Base-by-base conservation (phyloP, 2,329 filamentous ascomycete species). In the Zalaria obscura region DNA sequence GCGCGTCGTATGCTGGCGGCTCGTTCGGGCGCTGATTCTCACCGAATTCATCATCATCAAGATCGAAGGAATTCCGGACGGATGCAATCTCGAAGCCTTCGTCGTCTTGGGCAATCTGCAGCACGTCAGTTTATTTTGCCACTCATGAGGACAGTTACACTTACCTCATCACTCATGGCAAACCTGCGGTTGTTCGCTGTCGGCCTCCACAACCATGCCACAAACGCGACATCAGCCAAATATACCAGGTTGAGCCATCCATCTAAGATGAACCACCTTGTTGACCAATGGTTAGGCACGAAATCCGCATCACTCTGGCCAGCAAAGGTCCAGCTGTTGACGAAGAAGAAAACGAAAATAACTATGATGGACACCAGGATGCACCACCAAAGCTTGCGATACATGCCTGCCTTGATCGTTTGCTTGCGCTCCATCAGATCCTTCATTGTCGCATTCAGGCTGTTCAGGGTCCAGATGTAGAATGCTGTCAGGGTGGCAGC, bases 401-500 rank as follows among this genome's bases (percentile, higher is more conserved):
- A 98, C 93, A 98, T 98, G 63, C 76, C 64, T 38, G 88, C 86
- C 60, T 98, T 98, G 53, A 82, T 80, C 53, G 83, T 81, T 64
- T 98, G 91, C 64, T 94, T 95, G 50, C 91, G 80, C 55, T 94
- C 85, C 42, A 83, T 74, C n/a, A 98, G 73, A 55, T 96, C 89
- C 64, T 95, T 96, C 67, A 96, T 89, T 0, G 91, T 98, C 44
- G 81, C 72, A 61, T 89, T 94, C 44, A 98, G 73, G 25, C 88
- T 93, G 66, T 95, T 96, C 49, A 98, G 72, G 0, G 91, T 98
- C 91, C 91, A 98, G 46, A 98, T 84, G 62, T 98, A 98, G 63
- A 98, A 98, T 7, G 84, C 88, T 11, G 91, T 98, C 48, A 98
- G 66, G 0, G 91, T 95, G 37, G 77, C 88, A 3, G 89, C 88